Base-by-base conservation (phyloP, 192 early-diverging fungal species). In the Podochytrium sp. region DNA sequence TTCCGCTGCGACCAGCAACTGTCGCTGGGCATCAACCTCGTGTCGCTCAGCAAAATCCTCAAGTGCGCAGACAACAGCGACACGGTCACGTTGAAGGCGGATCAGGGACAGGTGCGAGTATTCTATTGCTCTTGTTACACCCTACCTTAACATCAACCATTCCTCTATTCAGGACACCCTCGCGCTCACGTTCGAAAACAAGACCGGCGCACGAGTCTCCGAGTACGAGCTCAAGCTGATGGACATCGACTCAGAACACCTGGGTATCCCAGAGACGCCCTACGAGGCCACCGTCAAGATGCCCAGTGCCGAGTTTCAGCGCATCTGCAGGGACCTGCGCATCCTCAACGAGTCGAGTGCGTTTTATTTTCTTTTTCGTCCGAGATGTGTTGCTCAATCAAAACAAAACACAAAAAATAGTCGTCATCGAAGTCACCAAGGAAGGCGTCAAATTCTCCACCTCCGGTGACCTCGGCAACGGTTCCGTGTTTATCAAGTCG, bases 211-310 rank as follows among this genome's bases (percentile, higher is more conserved):
- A 16, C 52, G 79, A n/a, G 82, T 92, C 61, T 91, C 88, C 55
- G 95, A 99, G 79, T 99, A 94, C 81, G 93, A 97, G 65, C 84
- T 99, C 52, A 99, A 98, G 87, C 88, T 99, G 43, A 98, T 99
- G 95, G 94, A 97, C 78, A 97, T 99, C 79, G 97, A 99, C 80
- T 87, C 87, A 43, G 97, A 99, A 65, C 92, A 96, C 78, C 86
- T 98, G 56, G 94, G 93, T 73, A 97, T 98, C 63, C 96, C 96
- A 49, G 97, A 99, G 10, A 94, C 93, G 18, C 87, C 89, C 37
- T 99, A 98, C 80, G 95, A 98, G 74, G 92, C 92, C 12, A 90
- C 89, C 34, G 90, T 98, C 18, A 86, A 84, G 47, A 94, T 99
- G 94, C 90, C 92, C 64, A 90, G 94, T 16, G 77, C 82, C 62